These are phyloP conservation scores for Hirschioporus abietinus DNA, from an alignment of 768 basidiomycete genomes.

Conservation along the genomic window DNA sequence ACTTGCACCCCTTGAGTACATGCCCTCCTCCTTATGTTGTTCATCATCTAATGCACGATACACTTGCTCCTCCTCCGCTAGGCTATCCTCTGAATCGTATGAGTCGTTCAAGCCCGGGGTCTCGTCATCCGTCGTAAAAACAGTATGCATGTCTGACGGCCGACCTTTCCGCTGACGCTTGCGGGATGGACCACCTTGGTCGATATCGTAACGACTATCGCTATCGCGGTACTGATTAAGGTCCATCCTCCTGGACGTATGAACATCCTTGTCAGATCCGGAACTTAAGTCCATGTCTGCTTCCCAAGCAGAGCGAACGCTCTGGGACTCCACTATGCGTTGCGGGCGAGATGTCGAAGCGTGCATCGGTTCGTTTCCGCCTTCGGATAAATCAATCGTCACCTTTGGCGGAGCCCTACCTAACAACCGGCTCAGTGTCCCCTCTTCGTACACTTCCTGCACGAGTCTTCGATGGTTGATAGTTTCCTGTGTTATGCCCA, in stretches of 20 bases:
- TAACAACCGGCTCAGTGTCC: conserved; percentile 56
- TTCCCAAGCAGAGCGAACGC: conserved; percentile 34
- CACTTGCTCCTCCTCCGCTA: not conserved
- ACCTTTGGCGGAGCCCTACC: conserved; percentile 21
- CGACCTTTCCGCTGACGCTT: conserved; percentile 42
- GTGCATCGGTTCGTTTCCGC: conserved; percentile 1
- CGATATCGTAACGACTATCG: conserved; percentile 24
- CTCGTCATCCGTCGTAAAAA: conserved; percentile 49
- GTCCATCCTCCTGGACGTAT: not conserved
- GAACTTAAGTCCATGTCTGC: conserved; percentile 29
- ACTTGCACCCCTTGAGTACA: not conserved
- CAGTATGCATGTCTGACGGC: conserved; percentile 32
- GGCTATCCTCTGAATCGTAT: not conserved
- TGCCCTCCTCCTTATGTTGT: not conserved
- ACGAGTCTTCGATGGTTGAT: conserved; percentile 69
- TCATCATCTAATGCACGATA: not conserved
- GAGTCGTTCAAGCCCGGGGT: not conserved
- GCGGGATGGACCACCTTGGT: conserved; percentile 35
- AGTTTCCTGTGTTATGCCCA: conserved; percentile 84
- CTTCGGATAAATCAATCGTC: conserved; percentile 11
- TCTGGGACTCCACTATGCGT: conserved; percentile 16
- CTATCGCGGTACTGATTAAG: not conserved
- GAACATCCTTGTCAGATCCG: conserved; percentile 11
- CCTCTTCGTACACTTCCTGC: conserved; percentile 59
- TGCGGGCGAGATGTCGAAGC: conserved; percentile 12